Evolutionary conservation across 2,329 filamentous ascomycete species (phyloP).

Genomic region (Hypoxylon rubiginosum): DNA sequence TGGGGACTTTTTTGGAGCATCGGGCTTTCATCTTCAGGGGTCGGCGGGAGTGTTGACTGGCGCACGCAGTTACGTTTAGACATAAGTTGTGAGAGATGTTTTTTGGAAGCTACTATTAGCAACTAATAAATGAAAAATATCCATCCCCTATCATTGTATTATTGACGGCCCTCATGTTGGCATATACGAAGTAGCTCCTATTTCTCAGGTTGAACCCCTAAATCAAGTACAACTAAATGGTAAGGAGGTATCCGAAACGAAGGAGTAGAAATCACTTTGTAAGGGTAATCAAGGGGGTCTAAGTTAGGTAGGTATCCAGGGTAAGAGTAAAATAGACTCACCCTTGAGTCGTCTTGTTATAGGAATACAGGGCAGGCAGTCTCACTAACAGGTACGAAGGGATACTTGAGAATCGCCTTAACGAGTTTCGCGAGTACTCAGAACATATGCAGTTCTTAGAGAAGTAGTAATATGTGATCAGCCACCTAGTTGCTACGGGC

Average conservation of each 20-base stretch:
- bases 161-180: not conserved
- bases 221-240: not conserved
- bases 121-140: conserved; percentile 22
- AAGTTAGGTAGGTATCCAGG: not conserved
- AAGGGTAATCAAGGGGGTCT: not conserved
- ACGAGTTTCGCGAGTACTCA: too few relatives aligned
- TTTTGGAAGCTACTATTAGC: conserved; percentile 16
- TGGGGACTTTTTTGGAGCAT: conserved; percentile 22
- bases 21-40: conserved; percentile 19
- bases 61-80: conserved; percentile 16
- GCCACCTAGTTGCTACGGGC: not conserved
- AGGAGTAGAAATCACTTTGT: not conserved
- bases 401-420: not conserved
- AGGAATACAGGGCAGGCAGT: too few relatives aligned
- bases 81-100: conserved; percentile 14
- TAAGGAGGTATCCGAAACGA: not conserved
- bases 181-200: not conserved
- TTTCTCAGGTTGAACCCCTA: not conserved
- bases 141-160: not conserved
- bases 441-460: not conserved
- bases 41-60: conserved; percentile 4
- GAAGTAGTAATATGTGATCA: not conserved
- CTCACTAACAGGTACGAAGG: not conserved
- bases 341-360: not conserved
- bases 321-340: not conserved